Conservation (phyloP, 768 basidiomycete genomes). For the Albatrellus ellisii region DNA sequence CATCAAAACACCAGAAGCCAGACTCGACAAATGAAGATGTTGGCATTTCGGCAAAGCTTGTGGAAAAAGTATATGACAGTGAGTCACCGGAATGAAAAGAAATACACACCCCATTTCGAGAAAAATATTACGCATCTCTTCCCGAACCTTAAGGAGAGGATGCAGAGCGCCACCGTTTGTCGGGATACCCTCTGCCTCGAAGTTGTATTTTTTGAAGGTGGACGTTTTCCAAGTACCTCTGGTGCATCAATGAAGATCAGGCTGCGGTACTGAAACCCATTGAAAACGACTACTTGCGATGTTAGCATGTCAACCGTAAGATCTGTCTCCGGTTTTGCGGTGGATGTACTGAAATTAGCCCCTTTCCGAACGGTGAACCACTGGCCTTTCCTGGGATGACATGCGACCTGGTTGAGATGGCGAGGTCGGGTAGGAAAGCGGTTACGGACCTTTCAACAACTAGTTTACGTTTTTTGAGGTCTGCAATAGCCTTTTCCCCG, state of each 20-base stretch:
- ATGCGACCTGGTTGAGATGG: neutral
- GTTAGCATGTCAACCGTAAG: slow-evolving; percentile 90
- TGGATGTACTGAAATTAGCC: slow-evolving; percentile 75
- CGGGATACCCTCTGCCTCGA: slow-evolving; percentile 88
- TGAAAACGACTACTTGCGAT: slow-evolving; percentile 42
- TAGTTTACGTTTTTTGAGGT: slow-evolving; percentile 86
- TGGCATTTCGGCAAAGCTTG: slow-evolving; percentile 96
- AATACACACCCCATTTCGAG: slow-evolving; percentile 90
- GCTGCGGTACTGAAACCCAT: neutral
- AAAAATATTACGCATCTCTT: slow-evolving; percentile 96
- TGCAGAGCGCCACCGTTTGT: slow-evolving; percentile 88
- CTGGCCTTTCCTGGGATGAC: slow-evolving; percentile 66
- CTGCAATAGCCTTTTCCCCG: slow-evolving; percentile 75
- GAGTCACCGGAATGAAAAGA: neutral
- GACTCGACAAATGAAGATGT: slow-evolving; percentile 94
- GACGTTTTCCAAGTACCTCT: slow-evolving; percentile 94
- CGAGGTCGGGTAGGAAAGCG: neutral
- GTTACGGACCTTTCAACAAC: slow-evolving; percentile 57
- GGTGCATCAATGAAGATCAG: slow-evolving; percentile 4
- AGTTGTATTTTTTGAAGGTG: slow-evolving; percentile 96
- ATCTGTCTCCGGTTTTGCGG: slow-evolving; percentile 91
- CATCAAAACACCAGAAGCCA: slow-evolving; percentile 99
- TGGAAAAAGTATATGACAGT: neutral
- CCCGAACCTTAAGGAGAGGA: slow-evolving; percentile 92
- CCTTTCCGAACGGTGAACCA: slow-evolving; percentile 91